These are phyloP conservation scores for Wallacemonas collosoma DNA, from an alignment of 208 protist genomes.

Conservation along the genomic window DNA sequence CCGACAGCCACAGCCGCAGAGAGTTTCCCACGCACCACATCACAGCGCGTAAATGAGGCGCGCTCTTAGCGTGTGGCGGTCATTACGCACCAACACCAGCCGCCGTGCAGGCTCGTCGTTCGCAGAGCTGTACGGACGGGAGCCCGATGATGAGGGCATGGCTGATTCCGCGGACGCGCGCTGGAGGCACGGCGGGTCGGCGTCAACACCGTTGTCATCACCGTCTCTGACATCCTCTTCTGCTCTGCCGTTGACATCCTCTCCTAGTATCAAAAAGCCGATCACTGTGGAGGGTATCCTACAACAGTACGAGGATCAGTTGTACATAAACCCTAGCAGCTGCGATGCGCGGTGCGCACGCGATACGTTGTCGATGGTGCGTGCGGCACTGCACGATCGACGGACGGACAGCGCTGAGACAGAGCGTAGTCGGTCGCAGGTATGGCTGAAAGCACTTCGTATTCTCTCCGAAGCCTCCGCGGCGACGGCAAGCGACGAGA, in stretches of 20 bases:
- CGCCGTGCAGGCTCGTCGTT: not conserved
- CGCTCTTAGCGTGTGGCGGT: too few relatives aligned
- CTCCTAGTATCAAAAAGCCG: not conserved
- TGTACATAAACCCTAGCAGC: conserved; percentile 26
- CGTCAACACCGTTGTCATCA: not conserved
- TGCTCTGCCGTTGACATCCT: not conserved
- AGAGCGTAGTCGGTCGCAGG: not conserved
- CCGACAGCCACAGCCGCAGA: too few relatives aligned
- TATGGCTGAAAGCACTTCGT: conserved; percentile 3
- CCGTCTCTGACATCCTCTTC: not conserved
- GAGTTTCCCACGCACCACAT: too few relatives aligned
- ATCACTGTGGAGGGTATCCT: conserved; percentile 19
- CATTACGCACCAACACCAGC: too few relatives aligned
- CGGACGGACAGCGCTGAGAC: conserved; percentile 17
- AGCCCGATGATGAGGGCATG: conserved; percentile 2
- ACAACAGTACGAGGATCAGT: conserved; percentile 21
- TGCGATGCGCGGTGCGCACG: conserved; percentile 12
- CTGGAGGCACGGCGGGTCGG: too few relatives aligned
- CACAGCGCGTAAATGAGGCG: too few relatives aligned
- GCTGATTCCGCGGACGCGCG: too few relatives aligned
- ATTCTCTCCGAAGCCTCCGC: not conserved
- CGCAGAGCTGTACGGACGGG: conserved; percentile 12
- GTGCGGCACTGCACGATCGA: conserved; percentile 19
- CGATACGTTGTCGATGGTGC: conserved; percentile 23
- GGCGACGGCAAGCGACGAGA: not conserved